These are phyloP conservation scores for Dendrobium catenatum DNA, from an alignment of 106 monocot species.

Conservation along the genomic window DNA sequence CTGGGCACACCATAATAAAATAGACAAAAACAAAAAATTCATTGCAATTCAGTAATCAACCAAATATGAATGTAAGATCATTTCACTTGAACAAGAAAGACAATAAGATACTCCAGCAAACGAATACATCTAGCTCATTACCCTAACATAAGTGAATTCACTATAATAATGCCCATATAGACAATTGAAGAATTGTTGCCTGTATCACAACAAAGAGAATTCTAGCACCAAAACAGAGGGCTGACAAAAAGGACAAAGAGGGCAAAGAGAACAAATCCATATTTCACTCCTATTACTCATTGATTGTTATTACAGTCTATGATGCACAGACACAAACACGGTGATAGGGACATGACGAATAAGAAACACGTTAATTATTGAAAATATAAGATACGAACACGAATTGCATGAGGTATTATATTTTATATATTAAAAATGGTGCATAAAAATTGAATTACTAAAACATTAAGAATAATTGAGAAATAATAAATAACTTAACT, in stretches of 20 bases:
- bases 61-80: background rate
- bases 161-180: background rate
- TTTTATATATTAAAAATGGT: too few species aligned
- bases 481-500: too few species aligned
- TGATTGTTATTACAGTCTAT: background rate
- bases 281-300: background rate
- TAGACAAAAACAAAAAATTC: background rate
- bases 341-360: too few species aligned
- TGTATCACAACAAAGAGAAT: background rate
- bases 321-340: too few species aligned
- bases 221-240: background rate
- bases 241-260: background rate
- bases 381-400: too few species aligned
- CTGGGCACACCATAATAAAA: background rate
- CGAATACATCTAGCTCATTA: constrained; percentile 1
- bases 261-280: constrained; percentile 1
- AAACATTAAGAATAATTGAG: too few species aligned
- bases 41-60: background rate
- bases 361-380: too few species aligned
- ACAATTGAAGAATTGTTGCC: background rate
- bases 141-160: background rate
- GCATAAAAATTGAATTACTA: too few species aligned
- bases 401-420: too few species aligned
- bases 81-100: background rate
- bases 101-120: background rate